Conservation (phyloP, 257 asterid species). For the Apocynum venetum region DNA sequence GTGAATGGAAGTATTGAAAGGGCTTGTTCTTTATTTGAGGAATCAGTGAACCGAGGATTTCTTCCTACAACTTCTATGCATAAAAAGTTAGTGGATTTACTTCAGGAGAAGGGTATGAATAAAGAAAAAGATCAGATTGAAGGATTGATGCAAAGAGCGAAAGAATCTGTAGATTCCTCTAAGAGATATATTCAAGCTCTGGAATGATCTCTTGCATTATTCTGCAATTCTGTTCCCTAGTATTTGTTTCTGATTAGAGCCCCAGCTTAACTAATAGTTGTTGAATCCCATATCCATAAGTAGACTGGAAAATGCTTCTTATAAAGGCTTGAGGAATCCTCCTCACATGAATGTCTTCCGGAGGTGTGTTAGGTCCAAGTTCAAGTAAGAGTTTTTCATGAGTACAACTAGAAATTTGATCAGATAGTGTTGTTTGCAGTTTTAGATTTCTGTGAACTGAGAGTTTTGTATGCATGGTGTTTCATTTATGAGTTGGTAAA, state of each 20-base stretch:
- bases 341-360: too few species aligned
- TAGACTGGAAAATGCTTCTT: too few species aligned
- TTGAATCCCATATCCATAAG: too few species aligned
- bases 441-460: not conserved
- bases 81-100: constrained; percentile 38
- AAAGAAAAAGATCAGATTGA: constrained; percentile 45
- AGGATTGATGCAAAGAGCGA: constrained; percentile 46
- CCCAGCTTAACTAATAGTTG: not conserved
- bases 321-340: too few species aligned
- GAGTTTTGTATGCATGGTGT: not conserved
- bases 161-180: constrained; percentile 14
- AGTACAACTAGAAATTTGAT: not conserved
- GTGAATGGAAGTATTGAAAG: constrained; percentile 42
- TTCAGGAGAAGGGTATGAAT: constrained; percentile 48
- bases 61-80: constrained; percentile 53
- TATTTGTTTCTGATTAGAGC: not conserved
- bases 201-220: not conserved
- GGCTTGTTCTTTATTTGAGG: constrained; percentile 70
- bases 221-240: not conserved
- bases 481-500: not conserved
- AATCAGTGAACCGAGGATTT: constrained; percentile 55
- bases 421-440: not conserved
- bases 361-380: too few species aligned
- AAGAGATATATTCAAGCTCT: constrained; percentile 5
- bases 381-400: too few species aligned